Base-by-base conservation (phyloP, 2,329 filamentous ascomycete species). In the Penicillium fuscoglaucum region DNA sequence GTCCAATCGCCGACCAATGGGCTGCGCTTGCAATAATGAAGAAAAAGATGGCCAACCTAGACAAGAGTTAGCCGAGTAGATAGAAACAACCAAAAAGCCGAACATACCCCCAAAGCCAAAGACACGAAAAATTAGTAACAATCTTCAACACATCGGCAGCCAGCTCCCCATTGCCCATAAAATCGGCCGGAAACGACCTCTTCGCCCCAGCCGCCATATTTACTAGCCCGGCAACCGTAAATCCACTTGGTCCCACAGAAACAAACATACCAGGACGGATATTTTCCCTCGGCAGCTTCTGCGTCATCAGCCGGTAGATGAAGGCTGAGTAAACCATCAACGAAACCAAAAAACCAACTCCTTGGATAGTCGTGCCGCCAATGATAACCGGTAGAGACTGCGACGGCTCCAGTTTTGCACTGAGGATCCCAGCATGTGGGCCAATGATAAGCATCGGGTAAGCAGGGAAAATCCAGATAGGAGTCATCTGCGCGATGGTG, bases 301-400 rank as follows among this genome's bases (percentile, higher is more conserved):
- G 89, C 0, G 90, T 93, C 90, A 95, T 95, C 29, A 96, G 82
- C 31, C 91, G 85, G 71, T 95, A 95, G 50, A 96, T 84, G 70
- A 93, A 95, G 50, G 91, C 89, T 1, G 89, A 85, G 61, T 91
- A 92, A 28, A 96, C 90, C 87, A 93, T 93, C 58, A 93, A 82
- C 0, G 82, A 83, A 44, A 88, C 82, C 63, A 87, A 72, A 67
- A 87, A 87, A 1, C 85, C 85, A 49, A 87, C 83, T n/a, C 85
- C 85, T 71, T 88, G 85, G 37, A 87, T 80, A 3, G 84, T 80
- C 57, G 81, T 82, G 12, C 84, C 85, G 6, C 83, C 83, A 40
- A 87, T 73, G 33, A 87, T 83, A 58, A 87, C 81, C 3, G 76
- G 72, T n/a, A 87, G 74, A 0, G 82, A 79, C 9, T 70, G 72